A percentile compares a stretch with the other conserved stretches of the same genome.
Conservation (phyloP, 1,284 basidiomycete species). For the Apiotrichum domesticum region DNA sequence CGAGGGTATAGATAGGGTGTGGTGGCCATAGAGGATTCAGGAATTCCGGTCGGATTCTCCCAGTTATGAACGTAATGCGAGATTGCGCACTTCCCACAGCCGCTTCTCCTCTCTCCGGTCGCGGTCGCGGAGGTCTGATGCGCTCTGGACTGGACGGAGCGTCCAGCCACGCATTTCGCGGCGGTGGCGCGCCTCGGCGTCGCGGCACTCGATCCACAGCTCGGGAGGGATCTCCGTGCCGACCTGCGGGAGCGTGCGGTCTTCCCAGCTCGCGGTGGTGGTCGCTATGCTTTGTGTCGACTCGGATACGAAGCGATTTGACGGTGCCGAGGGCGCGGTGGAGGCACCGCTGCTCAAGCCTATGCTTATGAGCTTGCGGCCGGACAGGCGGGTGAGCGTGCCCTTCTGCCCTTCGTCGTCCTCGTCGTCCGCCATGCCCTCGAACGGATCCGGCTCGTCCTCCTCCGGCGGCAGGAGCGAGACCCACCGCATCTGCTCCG, state of each 20-base stretch:
- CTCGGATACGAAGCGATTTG: constrained; percentile 24
- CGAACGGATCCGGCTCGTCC: constrained; percentile 88
- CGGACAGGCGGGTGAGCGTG: constrained; percentile 55
- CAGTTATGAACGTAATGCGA: constrained; percentile 24
- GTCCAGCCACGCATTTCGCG: constrained; percentile 74
- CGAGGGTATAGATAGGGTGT: too few species aligned
- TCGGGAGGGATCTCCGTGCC: constrained; percentile 21
- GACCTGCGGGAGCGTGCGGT: constrained; percentile 8
- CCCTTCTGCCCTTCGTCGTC: constrained; percentile 55
- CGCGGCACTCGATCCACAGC: constrained; percentile 63
- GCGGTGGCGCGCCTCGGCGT: constrained; percentile 71
- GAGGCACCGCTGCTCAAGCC: constrained; percentile 6
- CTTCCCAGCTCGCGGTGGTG: constrained; percentile 17
- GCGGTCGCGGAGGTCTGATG: constrained; percentile 24
- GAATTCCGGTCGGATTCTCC: too few species aligned
- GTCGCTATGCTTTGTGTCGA: constrained; percentile 17
- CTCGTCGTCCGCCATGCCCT: constrained; percentile 79
- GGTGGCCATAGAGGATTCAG: too few species aligned
- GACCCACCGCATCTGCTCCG: constrained; percentile 88
- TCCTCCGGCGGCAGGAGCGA: constrained; percentile 75
- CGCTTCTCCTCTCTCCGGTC: constrained; percentile 36
- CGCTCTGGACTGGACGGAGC: constrained; percentile 11
- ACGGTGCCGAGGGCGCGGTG: not conserved
- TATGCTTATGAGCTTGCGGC: constrained; percentile 26
- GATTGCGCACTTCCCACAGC: constrained; percentile 44